A percentile compares a stretch with the other conserved stretches of the same genome.
phyloP scores from a whole-genome alignment of 2,329 filamentous ascomycete species.

The Phyllosticta paracitricarpa region DNA sequence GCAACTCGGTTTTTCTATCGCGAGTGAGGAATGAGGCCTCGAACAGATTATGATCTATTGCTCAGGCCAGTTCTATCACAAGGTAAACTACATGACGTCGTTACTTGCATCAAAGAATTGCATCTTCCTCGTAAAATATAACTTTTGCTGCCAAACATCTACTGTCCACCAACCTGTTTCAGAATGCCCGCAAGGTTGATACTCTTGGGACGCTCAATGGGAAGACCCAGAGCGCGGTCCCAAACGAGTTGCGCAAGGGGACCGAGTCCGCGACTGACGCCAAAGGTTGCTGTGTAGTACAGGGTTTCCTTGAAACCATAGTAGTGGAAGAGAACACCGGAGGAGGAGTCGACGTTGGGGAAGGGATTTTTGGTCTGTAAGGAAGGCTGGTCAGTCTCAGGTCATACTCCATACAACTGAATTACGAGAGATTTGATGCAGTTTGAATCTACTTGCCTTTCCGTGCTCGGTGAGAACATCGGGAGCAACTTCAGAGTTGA shows the following conservation, averaged over 20 bases:
- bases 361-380: slow-evolving; percentile 85
- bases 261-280: slow-evolving; percentile 64
- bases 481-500: slow-evolving; percentile 86
- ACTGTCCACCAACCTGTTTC: slow-evolving; percentile 38
- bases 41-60: neutral
- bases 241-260: slow-evolving; percentile 91
- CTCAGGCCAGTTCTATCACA: neutral
- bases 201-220: slow-evolving; percentile 96
- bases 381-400: slow-evolving; percentile 6
- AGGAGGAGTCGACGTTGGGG: slow-evolving; percentile 90
- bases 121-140: neutral
- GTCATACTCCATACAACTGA: neutral
- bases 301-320: slow-evolving; percentile 96
- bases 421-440: neutral
- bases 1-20: too few species aligned
- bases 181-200: slow-evolving; percentile 85
- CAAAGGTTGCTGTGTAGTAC: slow-evolving; percentile 74
- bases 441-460: slow-evolving; percentile 45
- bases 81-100: neutral
- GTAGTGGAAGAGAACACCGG: slow-evolving; percentile 93
- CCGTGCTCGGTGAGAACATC: slow-evolving; percentile 87
- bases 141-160: neutral
- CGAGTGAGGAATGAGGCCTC: too few species aligned
- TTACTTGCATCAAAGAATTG: neutral
- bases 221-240: slow-evolving; percentile 86